Base-by-base conservation (phyloP, 2,329 filamentous ascomycete genomes). In the Coniochaeta sp. region DNA sequence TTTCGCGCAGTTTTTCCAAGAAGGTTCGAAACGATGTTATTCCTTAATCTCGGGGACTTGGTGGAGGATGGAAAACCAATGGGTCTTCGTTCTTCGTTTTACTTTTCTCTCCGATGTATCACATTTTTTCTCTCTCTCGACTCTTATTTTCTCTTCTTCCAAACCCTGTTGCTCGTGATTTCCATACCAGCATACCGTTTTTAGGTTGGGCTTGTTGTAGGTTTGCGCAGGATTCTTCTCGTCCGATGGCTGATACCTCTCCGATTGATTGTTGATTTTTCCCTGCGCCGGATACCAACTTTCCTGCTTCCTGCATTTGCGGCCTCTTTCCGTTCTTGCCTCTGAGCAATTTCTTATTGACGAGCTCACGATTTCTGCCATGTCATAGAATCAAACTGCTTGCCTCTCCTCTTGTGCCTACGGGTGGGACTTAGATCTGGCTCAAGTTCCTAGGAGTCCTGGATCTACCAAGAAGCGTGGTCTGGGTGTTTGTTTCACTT, bases 211-310 rank as follows among this genome's bases (percentile, higher is more conserved):
- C 8, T 47, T 47, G 6, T 47, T 47, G n/a, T 47, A 47, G 22
- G 43, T 24, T n/a, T 47, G 43, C 43, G 43, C 11, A 31, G 26
- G 16, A 31, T 28, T 52, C 19, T 52, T n/a, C 7, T n/a, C 2
- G 47, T 52, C 19, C 26, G 14, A 26, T 52, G 22, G 55, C 31
- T 59, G 61, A 50, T 54, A 58, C 47, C 50, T 59, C 52, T 61
- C 56, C 60, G 62, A 59, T 62, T 61, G 58, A n/a, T 62, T 63
- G 62, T 61, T n/a, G n/a, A n/a, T n/a, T 61, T n/a, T 59, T 65
- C 61, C 64, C 54, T 64, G 62, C 65, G 62, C 66, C 67, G 67
- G 69, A 70, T 70, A 69, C 67, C 67, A 65, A 59, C 22, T 64
- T 58, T 64, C 64, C 63, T 64, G 63, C 64, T 66, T n/a, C n/a